Evolutionary conservation across 495 filamentous ascomycete species (phyloP), one percentile per base, ranked within the genome.

Genomic region (Stereocaulon alpinum): DNA sequence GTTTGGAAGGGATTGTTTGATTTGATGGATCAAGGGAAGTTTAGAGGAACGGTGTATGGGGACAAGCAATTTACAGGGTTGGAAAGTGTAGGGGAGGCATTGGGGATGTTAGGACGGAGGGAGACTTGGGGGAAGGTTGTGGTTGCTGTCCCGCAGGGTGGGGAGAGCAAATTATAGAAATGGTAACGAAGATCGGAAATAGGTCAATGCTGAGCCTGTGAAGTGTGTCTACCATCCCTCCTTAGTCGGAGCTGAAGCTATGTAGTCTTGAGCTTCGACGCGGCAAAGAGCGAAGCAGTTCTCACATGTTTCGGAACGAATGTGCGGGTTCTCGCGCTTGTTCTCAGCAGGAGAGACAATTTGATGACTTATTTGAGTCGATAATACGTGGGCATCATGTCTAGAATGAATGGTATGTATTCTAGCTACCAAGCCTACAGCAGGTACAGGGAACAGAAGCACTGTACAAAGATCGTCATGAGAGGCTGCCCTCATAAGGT

Each of bases 51-150:
- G 3, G 83, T 86, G 45, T 96, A 89, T 66, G 84, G 79, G 32
- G 91, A 94, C 69, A 77, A 82, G 74, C 83, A 83, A 61, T 96
- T 88, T 71, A 80, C 86, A 30, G 91, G 92, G 0, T 70, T 97
- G 58, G 89, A 95, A 68, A 82, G 77, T 58, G 81, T 97, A 20
- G 83, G 86, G 0, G 79, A 80, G 56, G 92, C 92, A 0, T 71
- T 97, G 66, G 74, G 85, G 68, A 84, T 85, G 17, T 73, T 97
- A 42, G 91, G 88, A 0, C 79, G 80, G 17, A 75, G 92, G 48
- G 89, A 86, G 64, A 95, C 89, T 0, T 97, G 92, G 92, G 92
- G 92, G 0, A 97, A 97, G 79, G 92, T 96, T 2, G 89, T 97
- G 1, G 86, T 96, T 3, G 87, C 87, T 71, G 78, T 97, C 29